A percentile compares a stretch with the other conserved stretches of the same genome.
These are phyloP conservation scores for Suillus subluteus DNA, from an alignment of 768 basidiomycete genomes.

Conservation along the genomic window DNA sequence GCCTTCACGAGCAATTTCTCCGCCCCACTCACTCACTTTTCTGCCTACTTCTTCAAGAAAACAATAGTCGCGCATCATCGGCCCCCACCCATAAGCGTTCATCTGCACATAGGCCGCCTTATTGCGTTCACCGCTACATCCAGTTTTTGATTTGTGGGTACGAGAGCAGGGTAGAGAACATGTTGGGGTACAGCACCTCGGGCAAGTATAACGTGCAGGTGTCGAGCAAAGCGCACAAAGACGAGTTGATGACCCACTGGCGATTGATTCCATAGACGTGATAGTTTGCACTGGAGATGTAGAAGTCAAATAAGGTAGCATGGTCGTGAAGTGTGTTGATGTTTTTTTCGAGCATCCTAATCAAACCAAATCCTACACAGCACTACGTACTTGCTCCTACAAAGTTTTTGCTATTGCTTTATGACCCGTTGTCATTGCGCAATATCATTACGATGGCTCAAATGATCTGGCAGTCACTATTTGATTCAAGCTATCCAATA, in stretches of 20 bases:
- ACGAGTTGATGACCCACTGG: constrained; percentile 13
- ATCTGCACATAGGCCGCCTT: constrained; percentile 76
- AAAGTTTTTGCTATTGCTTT: neutral
- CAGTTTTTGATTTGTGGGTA: constrained; percentile 62
- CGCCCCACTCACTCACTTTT: constrained; percentile 73
- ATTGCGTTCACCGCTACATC: constrained; percentile 76
- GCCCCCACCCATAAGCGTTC: constrained; percentile 83
- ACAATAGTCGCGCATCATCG: constrained; percentile 88
- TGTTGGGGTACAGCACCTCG: constrained; percentile 69
- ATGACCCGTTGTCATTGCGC: neutral
- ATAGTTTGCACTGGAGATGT: neutral
- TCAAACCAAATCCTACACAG: neutral
- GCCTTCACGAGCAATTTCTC: constrained; percentile 67
- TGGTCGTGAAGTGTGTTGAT: neutral
- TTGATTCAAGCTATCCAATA: neutral
- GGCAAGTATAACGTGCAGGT: constrained; percentile 75
- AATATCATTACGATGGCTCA: neutral
- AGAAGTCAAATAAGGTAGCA: neutral
- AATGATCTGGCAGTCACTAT: neutral
- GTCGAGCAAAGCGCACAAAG: constrained; percentile 56
- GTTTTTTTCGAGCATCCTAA: neutral
- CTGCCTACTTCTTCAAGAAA: constrained; percentile 85
- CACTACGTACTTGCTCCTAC: neutral
- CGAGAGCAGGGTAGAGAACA: constrained; percentile 75
- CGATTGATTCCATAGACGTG: neutral